Evolutionary conservation across 148 eudicot genomes (phyloP).

Genomic region (Silene uniflora): DNA sequence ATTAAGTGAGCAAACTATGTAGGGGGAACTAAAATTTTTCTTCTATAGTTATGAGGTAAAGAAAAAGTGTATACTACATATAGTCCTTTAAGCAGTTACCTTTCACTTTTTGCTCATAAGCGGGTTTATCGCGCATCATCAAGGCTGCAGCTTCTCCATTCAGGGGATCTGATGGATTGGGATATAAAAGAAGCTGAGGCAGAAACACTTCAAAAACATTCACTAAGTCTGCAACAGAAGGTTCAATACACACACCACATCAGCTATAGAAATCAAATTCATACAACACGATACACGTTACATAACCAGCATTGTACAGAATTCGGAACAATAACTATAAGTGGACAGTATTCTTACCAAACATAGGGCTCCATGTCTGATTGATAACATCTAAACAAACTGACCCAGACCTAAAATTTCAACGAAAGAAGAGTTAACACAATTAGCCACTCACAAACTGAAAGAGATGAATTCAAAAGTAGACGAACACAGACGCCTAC

Average conservation of each 20-base stretch:
- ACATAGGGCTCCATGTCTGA: conserved; percentile 96
- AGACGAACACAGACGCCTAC: neutral
- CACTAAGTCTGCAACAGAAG: conserved; percentile 54
- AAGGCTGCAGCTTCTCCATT: conserved; percentile 89
- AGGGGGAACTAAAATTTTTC: neutral
- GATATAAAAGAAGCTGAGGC: conserved; percentile 86
- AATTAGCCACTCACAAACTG: conserved; percentile 7
- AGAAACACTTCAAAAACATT: conserved; percentile 90
- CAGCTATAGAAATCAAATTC: conserved; percentile 12
- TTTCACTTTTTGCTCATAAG: conserved; percentile 73
- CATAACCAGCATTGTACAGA: neutral
- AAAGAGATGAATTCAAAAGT: neutral
- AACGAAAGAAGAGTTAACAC: conserved; percentile 2
- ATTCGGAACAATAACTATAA: neutral
- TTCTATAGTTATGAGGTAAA: neutral
- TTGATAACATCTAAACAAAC: conserved; percentile 90
- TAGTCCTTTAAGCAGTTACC: conserved; percentile 38
- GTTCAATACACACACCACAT: conserved; percentile 7
- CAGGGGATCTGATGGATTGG: conserved; percentile 90
- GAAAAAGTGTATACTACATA: conserved; percentile 10
- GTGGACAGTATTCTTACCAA: conserved; percentile 40
- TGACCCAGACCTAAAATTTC: conserved; percentile 64
- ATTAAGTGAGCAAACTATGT: too few relatives aligned
- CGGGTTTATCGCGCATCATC: conserved; percentile 72
- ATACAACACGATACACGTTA: neutral